Percentiles rank a stretch among this genome's conserved stretches.
Evolutionary conservation across 1,284 basidiomycete species (phyloP).

Genomic region (Schizophyllum amplum): DNA sequence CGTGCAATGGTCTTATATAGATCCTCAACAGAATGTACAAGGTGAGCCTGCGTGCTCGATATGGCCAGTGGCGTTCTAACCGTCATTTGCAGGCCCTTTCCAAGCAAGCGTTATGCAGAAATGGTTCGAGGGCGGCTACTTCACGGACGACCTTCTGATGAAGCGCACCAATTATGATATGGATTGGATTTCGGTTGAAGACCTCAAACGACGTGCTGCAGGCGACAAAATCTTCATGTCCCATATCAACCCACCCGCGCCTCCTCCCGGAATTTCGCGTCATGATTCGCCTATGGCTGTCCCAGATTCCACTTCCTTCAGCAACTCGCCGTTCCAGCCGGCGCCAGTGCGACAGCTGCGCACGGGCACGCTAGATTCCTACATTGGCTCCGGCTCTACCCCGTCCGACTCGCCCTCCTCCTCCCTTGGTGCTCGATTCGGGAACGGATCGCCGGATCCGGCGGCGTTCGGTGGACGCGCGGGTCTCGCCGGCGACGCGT

Average conservation of each 20-base stretch:
- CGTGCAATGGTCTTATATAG: constrained; percentile 88
- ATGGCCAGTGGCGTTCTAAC: not conserved
- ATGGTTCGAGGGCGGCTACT: constrained; percentile 92
- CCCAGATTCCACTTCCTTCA: constrained; percentile 18
- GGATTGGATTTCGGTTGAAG: constrained; percentile 59
- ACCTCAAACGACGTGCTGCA: constrained; percentile 42
- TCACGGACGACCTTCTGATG: constrained; percentile 79
- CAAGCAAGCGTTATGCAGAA: constrained; percentile 89
- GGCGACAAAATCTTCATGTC: constrained; percentile 59
- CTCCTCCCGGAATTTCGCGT: constrained; percentile 50
- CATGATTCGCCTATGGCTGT: constrained; percentile 15
- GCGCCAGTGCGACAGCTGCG: constrained; percentile 51
- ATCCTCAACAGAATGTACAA: constrained; percentile 85
- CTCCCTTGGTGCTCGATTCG: constrained; percentile 54
- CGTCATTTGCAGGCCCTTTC: constrained; percentile 69
- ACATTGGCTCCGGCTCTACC: constrained; percentile 41
- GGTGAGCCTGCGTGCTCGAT: constrained; percentile 36
- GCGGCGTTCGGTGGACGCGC: constrained; percentile 43
- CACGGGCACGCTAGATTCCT: constrained; percentile 52
- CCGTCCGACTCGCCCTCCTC: constrained; percentile 63
- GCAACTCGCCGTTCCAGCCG: constrained; percentile 54
- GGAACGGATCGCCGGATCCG: constrained; percentile 58
- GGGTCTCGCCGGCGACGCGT: constrained; percentile 24
- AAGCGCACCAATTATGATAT: constrained; percentile 63
- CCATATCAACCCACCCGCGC: constrained; percentile 33